Percentiles rank a stretch among this genome's conserved stretches.
These are phyloP conservation scores for Globisporangium carolinianum DNA, from an alignment of 352 stramenopile genomes.

Conservation along the genomic window DNA sequence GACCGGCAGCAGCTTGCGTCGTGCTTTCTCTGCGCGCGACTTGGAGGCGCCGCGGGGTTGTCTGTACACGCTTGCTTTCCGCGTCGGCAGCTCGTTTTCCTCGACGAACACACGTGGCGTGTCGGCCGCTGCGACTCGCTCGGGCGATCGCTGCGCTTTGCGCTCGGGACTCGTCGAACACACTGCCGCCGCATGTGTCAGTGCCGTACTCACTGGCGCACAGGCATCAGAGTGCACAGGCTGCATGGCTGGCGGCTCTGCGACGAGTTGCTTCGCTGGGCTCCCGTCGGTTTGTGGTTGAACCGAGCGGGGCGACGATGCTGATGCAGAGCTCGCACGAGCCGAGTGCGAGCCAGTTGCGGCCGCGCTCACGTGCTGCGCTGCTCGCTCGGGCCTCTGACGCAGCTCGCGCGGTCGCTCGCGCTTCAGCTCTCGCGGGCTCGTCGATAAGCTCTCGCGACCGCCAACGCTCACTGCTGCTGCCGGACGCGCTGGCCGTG, in stretches of 20 bases:
- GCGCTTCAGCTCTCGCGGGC: background rate
- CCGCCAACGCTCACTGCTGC: background rate
- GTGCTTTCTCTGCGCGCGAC: slow-evolving; percentile 12
- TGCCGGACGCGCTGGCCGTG: background rate
- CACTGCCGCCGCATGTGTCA: background rate
- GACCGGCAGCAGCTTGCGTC: slow-evolving; percentile 38
- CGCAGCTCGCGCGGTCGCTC: slow-evolving; percentile 11
- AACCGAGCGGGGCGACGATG: too few relatives aligned
- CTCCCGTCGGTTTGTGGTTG: too few relatives aligned
- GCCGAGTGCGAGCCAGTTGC: background rate
- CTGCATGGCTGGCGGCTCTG: too few relatives aligned
- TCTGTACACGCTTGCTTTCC: slow-evolving; percentile 39
- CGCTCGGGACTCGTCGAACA: background rate
- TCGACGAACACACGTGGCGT: slow-evolving; percentile 13
- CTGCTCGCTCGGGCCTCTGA: background rate
- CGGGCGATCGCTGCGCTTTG: slow-evolving; percentile 1
- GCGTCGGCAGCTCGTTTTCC: slow-evolving; percentile 22
- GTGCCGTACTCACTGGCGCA: background rate
- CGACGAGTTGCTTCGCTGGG: too few relatives aligned
- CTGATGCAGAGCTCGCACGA: too few relatives aligned
- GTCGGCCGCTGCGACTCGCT: slow-evolving; percentile 2
- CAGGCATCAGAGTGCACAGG: too few relatives aligned
- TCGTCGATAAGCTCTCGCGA: background rate
- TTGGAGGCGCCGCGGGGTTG: slow-evolving; percentile 12
- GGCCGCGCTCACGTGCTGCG: background rate